Percentiles rank a stretch among this genome's conserved stretches.
Conservation (phyloP, 768 basidiomycete species). For the Xerocomus potaroensis region DNA sequence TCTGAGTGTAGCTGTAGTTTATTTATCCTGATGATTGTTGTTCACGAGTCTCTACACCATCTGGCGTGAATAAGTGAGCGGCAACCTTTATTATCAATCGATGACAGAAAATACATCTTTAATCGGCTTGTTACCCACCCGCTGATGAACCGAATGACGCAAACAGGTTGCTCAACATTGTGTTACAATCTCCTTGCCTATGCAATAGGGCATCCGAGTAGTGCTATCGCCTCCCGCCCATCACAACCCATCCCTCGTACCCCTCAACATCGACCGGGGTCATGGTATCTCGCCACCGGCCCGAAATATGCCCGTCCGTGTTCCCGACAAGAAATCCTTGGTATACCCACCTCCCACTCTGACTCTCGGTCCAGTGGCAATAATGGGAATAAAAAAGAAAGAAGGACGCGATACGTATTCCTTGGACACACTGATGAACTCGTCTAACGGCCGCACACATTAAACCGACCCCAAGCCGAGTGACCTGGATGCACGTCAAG, state of each 20-base stretch:
- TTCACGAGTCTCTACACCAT: no score
- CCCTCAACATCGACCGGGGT: slow-evolving; percentile 59
- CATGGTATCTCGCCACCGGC: slow-evolving; percentile 84
- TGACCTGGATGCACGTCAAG: slow-evolving; percentile 54
- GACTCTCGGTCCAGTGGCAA: slow-evolving; percentile 52
- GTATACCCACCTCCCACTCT: slow-evolving; percentile 82
- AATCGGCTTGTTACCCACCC: no score
- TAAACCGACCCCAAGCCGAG: slow-evolving; percentile 89
- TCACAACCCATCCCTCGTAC: slow-evolving; percentile 84
- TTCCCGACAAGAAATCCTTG: slow-evolving; percentile 77
- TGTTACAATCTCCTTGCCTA: no score
- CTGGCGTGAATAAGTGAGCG: no score
- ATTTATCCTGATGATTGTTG: slow-evolving; percentile 4
- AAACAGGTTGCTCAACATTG: no score
- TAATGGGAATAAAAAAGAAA: background rate
- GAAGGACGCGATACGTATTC: slow-evolving; percentile 65
- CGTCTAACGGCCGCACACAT: slow-evolving; percentile 72
- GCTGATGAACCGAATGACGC: no score
- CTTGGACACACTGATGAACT: slow-evolving; percentile 76
- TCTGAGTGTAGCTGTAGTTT: slow-evolving; percentile 22
- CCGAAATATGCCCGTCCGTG: slow-evolving; percentile 64
- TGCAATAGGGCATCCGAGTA: no score
- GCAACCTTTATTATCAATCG: no score
- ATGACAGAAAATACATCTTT: no score
- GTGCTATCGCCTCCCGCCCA: slow-evolving; percentile 66